Evolutionary conservation across 1,139 yeast genomes (phyloP).

Genomic region (Pichia sp.): DNA sequence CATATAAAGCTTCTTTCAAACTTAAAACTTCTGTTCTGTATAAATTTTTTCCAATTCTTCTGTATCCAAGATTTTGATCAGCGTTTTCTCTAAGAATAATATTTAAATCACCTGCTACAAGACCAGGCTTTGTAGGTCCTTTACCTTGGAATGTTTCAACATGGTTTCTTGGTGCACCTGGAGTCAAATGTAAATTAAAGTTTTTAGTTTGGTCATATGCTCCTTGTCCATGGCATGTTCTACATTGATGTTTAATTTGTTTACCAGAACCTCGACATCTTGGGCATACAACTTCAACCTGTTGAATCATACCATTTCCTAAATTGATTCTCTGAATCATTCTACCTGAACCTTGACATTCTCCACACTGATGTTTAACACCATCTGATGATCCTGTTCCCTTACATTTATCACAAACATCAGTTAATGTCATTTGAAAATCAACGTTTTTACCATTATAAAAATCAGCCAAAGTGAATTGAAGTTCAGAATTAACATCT

Average conservation of each 20-base stretch:
- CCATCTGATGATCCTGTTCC: conserved; percentile 88
- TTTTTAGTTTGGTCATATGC: conserved; percentile 51
- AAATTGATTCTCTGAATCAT: conserved; percentile 63
- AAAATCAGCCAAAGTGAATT: conserved; percentile 56
- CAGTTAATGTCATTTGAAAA: conserved; percentile 63
- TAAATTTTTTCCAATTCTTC: conserved; percentile 67
- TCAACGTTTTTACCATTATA: conserved; percentile 61
- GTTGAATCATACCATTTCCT: conserved; percentile 89
- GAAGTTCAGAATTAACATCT: conserved; percentile 52
- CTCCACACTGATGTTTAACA: conserved; percentile 51
- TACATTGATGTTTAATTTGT: conserved; percentile 57
- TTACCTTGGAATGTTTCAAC: conserved; percentile 62
- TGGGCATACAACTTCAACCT: conserved; percentile 73
- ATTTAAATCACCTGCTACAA: conserved; percentile 72
- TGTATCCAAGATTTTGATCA: conserved; percentile 68
- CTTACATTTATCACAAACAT: conserved; percentile 66
- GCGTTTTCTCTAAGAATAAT: conserved; percentile 49
- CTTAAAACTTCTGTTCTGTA: conserved; percentile 78
- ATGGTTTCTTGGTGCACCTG: conserved; percentile 64
- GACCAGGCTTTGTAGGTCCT: conserved; percentile 79
- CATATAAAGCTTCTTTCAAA: conserved; percentile 62
- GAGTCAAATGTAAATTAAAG: conserved; percentile 56
- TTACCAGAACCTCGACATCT: conserved; percentile 75
- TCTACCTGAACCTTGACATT: conserved; percentile 74
- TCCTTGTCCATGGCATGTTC: conserved; percentile 64